Evolutionary conservation across 1,139 yeast genomes (phyloP), one percentile per base, ranked within the genome.

Genomic region (Meyerozyma sp.): DNA sequence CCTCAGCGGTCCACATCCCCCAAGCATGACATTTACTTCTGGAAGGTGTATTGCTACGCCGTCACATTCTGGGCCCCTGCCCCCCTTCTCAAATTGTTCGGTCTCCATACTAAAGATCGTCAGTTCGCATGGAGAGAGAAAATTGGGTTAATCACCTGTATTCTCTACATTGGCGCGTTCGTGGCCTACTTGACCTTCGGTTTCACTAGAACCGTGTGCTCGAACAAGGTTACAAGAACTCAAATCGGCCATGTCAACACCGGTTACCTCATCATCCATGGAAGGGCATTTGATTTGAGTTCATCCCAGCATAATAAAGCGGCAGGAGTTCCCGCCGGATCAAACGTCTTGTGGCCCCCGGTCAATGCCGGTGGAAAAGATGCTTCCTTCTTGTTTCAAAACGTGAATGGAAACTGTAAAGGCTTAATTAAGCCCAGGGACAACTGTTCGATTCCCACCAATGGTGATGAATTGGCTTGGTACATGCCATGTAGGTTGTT

Each of bases 41-140:
- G 98, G 98, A 79, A 81, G 54, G 70, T 82, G 1, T 93, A 89
- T 64, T 90, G 97, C 61, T 79, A 81, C 55, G 54, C 77, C 9
- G 66, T 93, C 34, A 91, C 98, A 0, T 89, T 89, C 62, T 91
- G 96, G 94, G 95, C 95, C 3, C 96, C 97, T 1, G 77, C 84
- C 3, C 84, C 91, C 0, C 51, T 91, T 29, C 67, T 93, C 56
- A 70, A 72, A 41, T 62, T 85, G 43, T 86, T 81, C 63, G 98
- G 98, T 4, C 77, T 91, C 75, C 77, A 77, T 36, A 82, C 87
- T 26, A 80, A 81, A 54, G 90, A 82, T 42, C 79, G 96, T 50
- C 97, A 89, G 61, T 80, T 82, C 71, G 98, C 98, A 0, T 93
- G 98, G 98, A 77, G 98, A 60, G 98, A 93, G 61, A 93, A 93